phyloP scores from a whole-genome alignment of 495 filamentous ascomycete genomes.

The Hypoxylon cercidicola region DNA sequence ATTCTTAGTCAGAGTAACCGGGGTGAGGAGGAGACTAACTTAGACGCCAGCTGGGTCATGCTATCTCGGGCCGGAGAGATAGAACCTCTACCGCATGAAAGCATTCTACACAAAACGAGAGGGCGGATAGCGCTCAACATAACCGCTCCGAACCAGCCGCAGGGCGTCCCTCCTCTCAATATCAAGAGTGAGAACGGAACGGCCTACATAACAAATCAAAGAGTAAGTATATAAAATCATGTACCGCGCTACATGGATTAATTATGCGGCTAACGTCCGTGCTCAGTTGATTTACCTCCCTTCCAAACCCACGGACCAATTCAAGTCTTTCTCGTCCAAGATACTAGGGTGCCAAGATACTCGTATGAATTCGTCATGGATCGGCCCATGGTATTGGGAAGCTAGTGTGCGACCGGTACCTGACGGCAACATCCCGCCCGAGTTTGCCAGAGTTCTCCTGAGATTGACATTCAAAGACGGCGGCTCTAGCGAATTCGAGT shows the following conservation, averaged over 20 bases:
- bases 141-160: constrained; percentile 55
- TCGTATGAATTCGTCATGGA: constrained; percentile 91
- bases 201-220: constrained; percentile 89
- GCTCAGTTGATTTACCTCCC: constrained; percentile 89
- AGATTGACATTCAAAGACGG: constrained; percentile 94
- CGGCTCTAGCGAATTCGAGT: constrained; percentile 91
- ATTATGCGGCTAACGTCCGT: constrained; percentile 12
- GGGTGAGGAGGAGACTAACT: constrained; percentile 54
- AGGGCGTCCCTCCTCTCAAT: constrained; percentile 55
- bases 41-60: constrained; percentile 64
- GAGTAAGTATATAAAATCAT: constrained; percentile 63
- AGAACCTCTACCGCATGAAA: constrained; percentile 59
- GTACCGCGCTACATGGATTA: constrained; percentile 1
- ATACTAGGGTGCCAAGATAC: constrained; percentile 86
- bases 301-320: constrained; percentile 67
- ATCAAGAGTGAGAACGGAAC: constrained; percentile 60
- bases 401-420: constrained; percentile 80
- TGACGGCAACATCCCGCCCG: constrained; percentile 85
- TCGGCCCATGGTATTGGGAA: constrained; percentile 95
- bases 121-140: constrained; percentile 57
- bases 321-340: constrained; percentile 90
- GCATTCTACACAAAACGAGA: constrained; percentile 57
- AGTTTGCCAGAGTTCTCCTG: constrained; percentile 75
- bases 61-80: constrained; percentile 61
- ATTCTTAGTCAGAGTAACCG: constrained; percentile 47